Conservation (phyloP, 2,329 filamentous ascomycete species). For the Gaeumannomyces tritici region DNA sequence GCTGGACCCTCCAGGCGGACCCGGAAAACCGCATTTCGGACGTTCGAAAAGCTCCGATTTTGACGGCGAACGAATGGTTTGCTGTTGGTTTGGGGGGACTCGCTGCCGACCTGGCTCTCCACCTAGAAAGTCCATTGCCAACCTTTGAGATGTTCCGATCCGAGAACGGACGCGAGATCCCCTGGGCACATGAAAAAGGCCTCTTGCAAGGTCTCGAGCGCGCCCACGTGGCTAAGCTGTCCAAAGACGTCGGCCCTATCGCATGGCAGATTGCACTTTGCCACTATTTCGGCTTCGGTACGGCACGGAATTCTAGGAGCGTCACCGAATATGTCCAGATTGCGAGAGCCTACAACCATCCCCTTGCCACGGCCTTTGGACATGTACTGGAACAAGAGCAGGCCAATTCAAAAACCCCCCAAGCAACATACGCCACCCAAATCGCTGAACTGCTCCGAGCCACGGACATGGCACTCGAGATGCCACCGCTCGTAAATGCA, state of each 20-base stretch:
- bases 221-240: background rate
- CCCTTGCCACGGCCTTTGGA: background rate
- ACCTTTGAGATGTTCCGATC: background rate
- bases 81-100: background rate
- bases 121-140: background rate
- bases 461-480: background rate
- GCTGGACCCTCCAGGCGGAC: background rate
- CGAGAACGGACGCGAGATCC: background rate
- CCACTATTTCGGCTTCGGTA: background rate
- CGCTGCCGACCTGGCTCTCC: background rate
- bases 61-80: background rate
- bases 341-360: background rate
- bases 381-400: background rate
- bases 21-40: background rate
- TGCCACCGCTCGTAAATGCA: background rate
- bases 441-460: too few relatives aligned
- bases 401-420: too few relatives aligned
- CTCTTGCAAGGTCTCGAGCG: background rate
- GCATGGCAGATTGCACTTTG: background rate
- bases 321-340: background rate
- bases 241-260: background rate
- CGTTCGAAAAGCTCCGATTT: background rate
- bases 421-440: too few relatives aligned
- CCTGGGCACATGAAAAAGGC: background rate
- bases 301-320: background rate